phyloP scores from a whole-genome alignment of 495 filamentous ascomycete genomes.

The Tuber microsphaerosporum region DNA sequence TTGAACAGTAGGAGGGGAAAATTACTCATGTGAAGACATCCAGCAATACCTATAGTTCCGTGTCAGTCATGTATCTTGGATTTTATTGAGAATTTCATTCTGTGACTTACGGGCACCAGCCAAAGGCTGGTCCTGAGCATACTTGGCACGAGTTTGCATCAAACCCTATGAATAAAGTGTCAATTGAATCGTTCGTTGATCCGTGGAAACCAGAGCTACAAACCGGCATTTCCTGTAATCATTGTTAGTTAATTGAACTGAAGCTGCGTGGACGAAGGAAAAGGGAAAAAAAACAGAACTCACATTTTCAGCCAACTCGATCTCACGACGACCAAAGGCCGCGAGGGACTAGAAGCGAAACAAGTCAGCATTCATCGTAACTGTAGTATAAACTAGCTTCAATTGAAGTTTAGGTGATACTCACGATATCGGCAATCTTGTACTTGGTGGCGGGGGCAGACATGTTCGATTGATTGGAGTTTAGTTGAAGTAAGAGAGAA shows the following conservation, averaged over 20 bases:
- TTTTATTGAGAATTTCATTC: neutral
- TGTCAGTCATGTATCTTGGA: conserved; percentile 11
- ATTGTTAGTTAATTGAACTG: conserved; percentile 8
- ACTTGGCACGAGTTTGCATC: conserved; percentile 88
- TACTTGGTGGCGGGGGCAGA: conserved; percentile 81
- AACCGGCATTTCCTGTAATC: conserved; percentile 42
- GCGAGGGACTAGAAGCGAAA: conserved; percentile 59
- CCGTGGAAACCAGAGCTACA: conserved; percentile 4
- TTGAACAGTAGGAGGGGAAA: conserved; percentile 36
- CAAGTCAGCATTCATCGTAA: conserved; percentile 31
- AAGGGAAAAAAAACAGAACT: conserved; percentile 9
- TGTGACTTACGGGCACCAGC: conserved; percentile 55
- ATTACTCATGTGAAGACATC: conserved; percentile 96
- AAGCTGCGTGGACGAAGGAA: neutral
- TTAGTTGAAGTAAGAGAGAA: neutral
- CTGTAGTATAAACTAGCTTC: neutral
- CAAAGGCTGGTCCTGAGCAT: conserved; percentile 85
- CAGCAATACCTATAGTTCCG: conserved; percentile 64
- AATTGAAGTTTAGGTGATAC: conserved; percentile 32
- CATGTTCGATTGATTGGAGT: conserved; percentile 46
- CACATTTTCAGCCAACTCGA: conserved; percentile 92
- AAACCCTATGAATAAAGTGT: conserved; percentile 60
- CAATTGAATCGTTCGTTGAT: conserved; percentile 1
- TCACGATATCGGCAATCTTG: conserved; percentile 95
- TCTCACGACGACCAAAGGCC: conserved; percentile 98